Base-by-base conservation (phyloP, 495 filamentous ascomycete species). In the Aspergillus affinis region DNA sequence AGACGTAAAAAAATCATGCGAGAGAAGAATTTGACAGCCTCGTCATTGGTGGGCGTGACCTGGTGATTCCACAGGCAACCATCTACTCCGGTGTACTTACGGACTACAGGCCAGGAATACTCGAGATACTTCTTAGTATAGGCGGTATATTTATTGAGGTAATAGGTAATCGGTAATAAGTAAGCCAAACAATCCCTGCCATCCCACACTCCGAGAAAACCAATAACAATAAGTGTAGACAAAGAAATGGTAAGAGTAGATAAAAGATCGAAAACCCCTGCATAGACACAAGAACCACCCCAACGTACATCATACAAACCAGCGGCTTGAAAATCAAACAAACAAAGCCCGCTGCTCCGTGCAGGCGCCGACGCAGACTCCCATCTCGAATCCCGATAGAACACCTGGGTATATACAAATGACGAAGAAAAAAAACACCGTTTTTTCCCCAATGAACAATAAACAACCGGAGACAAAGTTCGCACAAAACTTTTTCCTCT, bases 241-340 rank as follows among this genome's bases (percentile, higher is more conserved):
- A 54, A 30, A 65, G 50, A 58, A 57, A 50, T 61, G 47, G 51
- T 30, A 65, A 62, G 55, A 48, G 53, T 55, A 54, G 61, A 64
- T 19, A 64, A 50, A 50, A 59, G 58, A 62, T 18, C 48, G 49
- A 61, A 59, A 60, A 47, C 6, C 19, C n/a, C 12, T 20, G 3
- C 48, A 12, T 17, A 65, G 48, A 56, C 49, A 66, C 52, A 51
- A 62, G 59, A 65, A 64, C 63, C 51, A 51, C 58, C 61, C 57
- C 30, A 47, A 58, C 69, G 61, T 72, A 70, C 66, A 75, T 78
- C 73, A 68, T 78, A 78, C 75, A 41, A 41, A 78, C 60, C 56
- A 58, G 67, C 30, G 55, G 55, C 36, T 64, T 41, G 41, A 26
- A 26, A 54, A 57, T 18, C 36, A 41, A 60, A 15, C 53, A 44